Base-by-base conservation (phyloP, 2,329 filamentous ascomycete genomes). In the Fusarium dimerum region DNA sequence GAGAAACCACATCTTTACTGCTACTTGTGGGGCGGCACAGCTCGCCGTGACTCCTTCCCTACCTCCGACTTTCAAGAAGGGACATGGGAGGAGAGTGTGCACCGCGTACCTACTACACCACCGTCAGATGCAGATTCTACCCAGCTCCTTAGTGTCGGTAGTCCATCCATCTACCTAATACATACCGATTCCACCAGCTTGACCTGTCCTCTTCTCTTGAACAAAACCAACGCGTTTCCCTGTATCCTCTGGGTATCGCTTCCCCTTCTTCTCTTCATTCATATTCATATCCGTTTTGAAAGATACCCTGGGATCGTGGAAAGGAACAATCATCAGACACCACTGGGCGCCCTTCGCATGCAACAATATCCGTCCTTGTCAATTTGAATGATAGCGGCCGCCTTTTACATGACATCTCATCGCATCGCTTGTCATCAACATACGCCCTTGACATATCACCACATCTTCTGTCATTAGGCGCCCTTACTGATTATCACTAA, bases 141-240 rank as follows among this genome's bases (percentile, higher is more conserved):
- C 20, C 20, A 26, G 20, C 20, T 5, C 20, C 20, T 26, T 26
- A 26, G 20, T 26, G 20, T 26, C 20, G 20, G 20, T 26, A 26
- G 20, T 26, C 20, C 20, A 26, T 26, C 7, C 20, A 26, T 26
- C 20, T 7, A 36, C 11, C 32, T 36, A 3, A 36, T 36, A 11
- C 13, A 36, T 36, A 47, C 47, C 45, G 44, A 42, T 41, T 50
- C 54, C 48, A 49, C 45, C 38, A 47, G 20, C 5, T 26, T 26
- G 7, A 26, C 20, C 7, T 26, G 20, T 26, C 20, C 20, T 26
- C 20, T 26, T 26, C 20, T 26, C 20, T 60, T 59, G 54, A 61
- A 66, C 63, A 66, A 66, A 66, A 66, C 63, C 60, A 59, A 48
- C 49, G 43, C 48, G 40, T 39, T 29, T 38, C 56, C 55, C 55